These are phyloP conservation scores for Kwoniella shivajii DNA, from an alignment of 1,284 basidiomycete genomes.

Conservation along the genomic window DNA sequence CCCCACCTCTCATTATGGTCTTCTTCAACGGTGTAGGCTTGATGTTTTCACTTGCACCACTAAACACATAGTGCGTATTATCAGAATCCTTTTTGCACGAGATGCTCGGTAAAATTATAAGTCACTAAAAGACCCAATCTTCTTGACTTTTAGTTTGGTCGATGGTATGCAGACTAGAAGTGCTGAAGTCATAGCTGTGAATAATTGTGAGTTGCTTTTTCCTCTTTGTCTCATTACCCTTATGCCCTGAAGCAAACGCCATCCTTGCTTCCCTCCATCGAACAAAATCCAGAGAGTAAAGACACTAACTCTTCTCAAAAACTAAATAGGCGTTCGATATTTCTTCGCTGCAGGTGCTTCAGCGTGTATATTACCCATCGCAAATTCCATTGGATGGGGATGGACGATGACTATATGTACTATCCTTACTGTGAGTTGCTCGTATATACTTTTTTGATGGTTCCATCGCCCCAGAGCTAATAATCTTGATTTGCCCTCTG, in stretches of 20 bases:
- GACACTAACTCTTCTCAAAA: not conserved
- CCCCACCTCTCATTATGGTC: conserved; percentile 39
- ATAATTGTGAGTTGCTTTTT: conserved; percentile 42
- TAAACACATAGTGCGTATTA: conserved; percentile 58
- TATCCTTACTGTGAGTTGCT: conserved; percentile 43
- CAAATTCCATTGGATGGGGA: conserved; percentile 61
- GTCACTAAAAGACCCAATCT: not conserved
- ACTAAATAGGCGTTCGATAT: conserved; percentile 30
- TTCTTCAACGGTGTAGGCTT: conserved; percentile 54
- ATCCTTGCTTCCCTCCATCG: too few relatives aligned
- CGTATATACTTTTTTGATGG: too few relatives aligned
- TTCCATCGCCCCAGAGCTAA: too few relatives aligned
- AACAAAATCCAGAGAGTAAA: not conserved
- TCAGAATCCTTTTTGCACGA: not conserved
- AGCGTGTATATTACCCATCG: conserved; percentile 59
- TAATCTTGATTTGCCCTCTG: too few relatives aligned
- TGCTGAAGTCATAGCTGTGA: conserved; percentile 59
- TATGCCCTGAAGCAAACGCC: too few relatives aligned
- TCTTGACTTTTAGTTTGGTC: conserved; percentile 47
- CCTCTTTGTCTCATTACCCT: not conserved
- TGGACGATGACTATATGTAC: conserved; percentile 60
- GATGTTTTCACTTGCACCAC: conserved; percentile 58
- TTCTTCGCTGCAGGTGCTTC: conserved; percentile 55
- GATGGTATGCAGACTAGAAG: conserved; percentile 61
- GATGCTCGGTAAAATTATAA: not conserved